Evolutionary conservation across 768 basidiomycete species (phyloP), one percentile per base, ranked within the genome.

Genomic region (Clavulina sp.): DNA sequence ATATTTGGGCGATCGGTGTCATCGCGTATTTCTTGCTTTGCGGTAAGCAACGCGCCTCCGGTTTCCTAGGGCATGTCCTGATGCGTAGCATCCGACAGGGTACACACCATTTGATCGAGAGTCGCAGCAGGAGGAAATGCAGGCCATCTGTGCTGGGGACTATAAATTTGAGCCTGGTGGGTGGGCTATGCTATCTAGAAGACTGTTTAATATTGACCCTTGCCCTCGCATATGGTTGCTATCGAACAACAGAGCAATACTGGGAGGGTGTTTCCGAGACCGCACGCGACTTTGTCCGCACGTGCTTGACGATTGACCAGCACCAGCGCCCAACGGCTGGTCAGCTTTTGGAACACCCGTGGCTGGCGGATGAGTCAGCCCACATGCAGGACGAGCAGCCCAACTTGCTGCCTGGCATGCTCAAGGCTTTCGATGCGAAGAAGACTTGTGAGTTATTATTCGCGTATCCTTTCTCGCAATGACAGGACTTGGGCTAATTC

Each of bases 41-140:
- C 49, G 80, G 77, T 62, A 56, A 19, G 60, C 49, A 28, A 24
- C 23, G 18, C 49, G 2, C 18, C 7, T 24, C 36, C 30, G 26
- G 2, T 5, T n/a, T 32, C 24, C 23, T 32, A 7, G 18, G 26
- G 47, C 41, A 46, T 33, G 41, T 24, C 19, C 9, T 28, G 67
- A 44, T 16, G 7, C 48, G 26, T n/a, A 2, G 3, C 7, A 5
- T n/a, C n/a, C 30, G 21, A 33, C 69, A 60, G 83, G 86, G 2
- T 92, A 97, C 69, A 99, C 95, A 4, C 95, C 95, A 1, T 99
- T 99, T 63, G 92, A 97, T 64, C 79, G 88, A 24, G 92, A 96
- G 53, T 78, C 74, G 2, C 83, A 83, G 60, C 76, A 76, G 60
- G 77, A 79, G 57, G 93, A 97, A 68, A 92, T 91, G 81, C 80